These are phyloP conservation scores for Kentomonas sorsogonicus DNA, from an alignment of 208 protist genomes.

Conservation along the genomic window DNA sequence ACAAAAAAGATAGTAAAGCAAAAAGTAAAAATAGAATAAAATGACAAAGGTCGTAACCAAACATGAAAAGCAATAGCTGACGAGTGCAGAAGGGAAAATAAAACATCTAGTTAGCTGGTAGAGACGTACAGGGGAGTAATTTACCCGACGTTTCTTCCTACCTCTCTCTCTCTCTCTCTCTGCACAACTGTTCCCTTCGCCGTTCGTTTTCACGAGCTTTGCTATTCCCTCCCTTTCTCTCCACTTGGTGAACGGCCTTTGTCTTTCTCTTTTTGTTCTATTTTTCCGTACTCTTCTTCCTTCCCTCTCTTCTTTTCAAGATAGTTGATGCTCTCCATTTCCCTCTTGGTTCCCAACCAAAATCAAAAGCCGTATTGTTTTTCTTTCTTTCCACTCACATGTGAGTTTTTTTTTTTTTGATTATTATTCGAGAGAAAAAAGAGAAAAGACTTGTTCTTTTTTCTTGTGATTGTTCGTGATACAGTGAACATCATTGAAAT, in stretches of 20 bases:
- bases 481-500: too few species aligned
- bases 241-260: too few species aligned
- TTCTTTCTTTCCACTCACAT: constrained; percentile 10
- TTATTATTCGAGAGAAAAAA: constrained; percentile 1
- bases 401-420: constrained; percentile 4
- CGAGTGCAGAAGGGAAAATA: background rate
- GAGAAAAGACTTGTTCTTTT: background rate
- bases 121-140: background rate
- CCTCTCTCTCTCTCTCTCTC: constrained; percentile 8
- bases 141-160: background rate
- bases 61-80: constrained; percentile 1
- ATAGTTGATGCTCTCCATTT: constrained; percentile 9
- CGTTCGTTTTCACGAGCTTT: background rate
- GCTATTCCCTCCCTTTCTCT: too few species aligned
- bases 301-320: constrained; percentile 2
- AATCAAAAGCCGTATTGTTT: background rate
- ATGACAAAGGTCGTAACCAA: constrained; percentile 1
- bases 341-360: constrained; percentile 2
- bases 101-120: background rate
- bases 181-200: background rate
- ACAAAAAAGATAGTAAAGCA: constrained; percentile 9
- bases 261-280: constrained; percentile 18
- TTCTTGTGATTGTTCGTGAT: too few species aligned
- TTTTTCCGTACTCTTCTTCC: constrained; percentile 4
- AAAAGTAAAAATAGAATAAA: constrained; percentile 5